Evolutionary conservation across 441 rosid genomes (phyloP), one percentile per base, ranked within the genome.

Genomic region (Arabidopsis hybrid): DNA sequence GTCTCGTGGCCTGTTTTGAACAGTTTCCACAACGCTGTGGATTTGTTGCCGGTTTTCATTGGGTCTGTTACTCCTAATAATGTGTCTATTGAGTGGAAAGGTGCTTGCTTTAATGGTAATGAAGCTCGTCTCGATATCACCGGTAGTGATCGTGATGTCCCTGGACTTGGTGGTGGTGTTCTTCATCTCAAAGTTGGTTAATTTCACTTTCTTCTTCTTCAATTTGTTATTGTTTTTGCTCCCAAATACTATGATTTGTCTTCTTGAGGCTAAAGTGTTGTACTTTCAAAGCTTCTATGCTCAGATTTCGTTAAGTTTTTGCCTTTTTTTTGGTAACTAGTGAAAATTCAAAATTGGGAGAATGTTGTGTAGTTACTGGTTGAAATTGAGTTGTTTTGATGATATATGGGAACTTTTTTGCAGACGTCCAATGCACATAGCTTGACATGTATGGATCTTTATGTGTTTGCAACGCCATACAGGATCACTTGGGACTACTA

Each of bases 381-480:
- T 8, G 62, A 46, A 39, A 61, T n/a, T 39, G 5, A 70, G 50
- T 13, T 39, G 7, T 26, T 21, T 12, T 21, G 45, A 39, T 14
- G 11, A 16, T 1, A 13, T 14, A 38, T 66, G 49, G 43, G 40
- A 18, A 59, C 18, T 42, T 6, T 36, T 78, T 55, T 70, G 67
- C 87, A 95, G 99, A 91, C 97, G 50, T 86, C 90, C 13, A 84
- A 81, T n/a, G 93, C 99, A 0, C 96, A 89, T 73, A 95, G 97
- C 75, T 92, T 96, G 92, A 88, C 97, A 5, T 92, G 99, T 76
- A 91, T 92, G 96, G 99, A 95, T 80, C 76, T 95, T 36, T 95
- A 95, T 79, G 99, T 95, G 18, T 95, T 95, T 71, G 99, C 97
- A 71, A 95, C 99, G 14, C 99, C 99, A 11, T 95, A 91, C 74